Evolutionary conservation across 768 basidiomycete genomes (phyloP).

Genomic region (Pleurotus pulmonarius): DNA sequence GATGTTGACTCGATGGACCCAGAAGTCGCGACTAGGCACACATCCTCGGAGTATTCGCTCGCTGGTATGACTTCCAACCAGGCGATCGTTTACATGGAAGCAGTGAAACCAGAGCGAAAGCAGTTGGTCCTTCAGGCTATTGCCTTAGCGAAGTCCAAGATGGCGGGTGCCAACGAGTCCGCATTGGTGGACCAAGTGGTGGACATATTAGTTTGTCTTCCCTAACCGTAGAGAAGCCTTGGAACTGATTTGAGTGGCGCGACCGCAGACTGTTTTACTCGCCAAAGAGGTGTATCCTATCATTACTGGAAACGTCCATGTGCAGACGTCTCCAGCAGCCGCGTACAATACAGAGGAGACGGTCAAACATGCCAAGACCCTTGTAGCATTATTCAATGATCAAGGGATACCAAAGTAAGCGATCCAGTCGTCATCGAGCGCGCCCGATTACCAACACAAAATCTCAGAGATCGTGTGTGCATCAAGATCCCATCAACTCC

Average conservation of each 20-base stretch:
- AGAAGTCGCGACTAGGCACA: conserved; percentile 30
- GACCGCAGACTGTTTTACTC: conserved; percentile 36
- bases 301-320: conserved; percentile 39
- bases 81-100: conserved; percentile 36
- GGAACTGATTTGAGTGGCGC: neutral
- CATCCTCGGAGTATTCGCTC: conserved; percentile 23
- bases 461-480: conserved; percentile 42
- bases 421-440: neutral
- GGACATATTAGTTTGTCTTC: conserved; percentile 31
- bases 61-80: conserved; percentile 50
- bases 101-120: conserved; percentile 25
- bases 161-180: conserved; percentile 12
- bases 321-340: conserved; percentile 37
- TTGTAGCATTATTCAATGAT: conserved; percentile 36
- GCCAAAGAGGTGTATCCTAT: conserved; percentile 40
- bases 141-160: conserved; percentile 19
- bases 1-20: conserved; percentile 51
- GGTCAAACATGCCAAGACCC: conserved; percentile 36
- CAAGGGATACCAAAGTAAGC: conserved; percentile 37
- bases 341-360: conserved; percentile 39
- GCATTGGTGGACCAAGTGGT: conserved; percentile 29
- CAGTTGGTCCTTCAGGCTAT: conserved; percentile 29
- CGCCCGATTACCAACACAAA: neutral
- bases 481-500: conserved; percentile 60
- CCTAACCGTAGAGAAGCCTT: too few species aligned